Evolutionary conservation across 1,284 basidiomycete genomes (phyloP).

Genomic region (Pholiota adiposa): DNA sequence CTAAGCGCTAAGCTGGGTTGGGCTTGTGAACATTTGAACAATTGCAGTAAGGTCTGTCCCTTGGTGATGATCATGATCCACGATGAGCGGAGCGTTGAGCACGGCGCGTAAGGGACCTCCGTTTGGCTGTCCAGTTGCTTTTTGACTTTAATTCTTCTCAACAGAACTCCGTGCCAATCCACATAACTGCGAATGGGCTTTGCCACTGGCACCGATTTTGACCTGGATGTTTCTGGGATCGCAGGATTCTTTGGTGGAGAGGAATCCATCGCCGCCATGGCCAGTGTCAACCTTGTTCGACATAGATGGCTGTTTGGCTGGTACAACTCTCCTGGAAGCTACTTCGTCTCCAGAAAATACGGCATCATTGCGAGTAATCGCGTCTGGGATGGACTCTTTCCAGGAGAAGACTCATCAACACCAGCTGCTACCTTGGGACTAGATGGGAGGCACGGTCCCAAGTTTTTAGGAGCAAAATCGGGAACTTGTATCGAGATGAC

Average conservation of each 20-base stretch:
- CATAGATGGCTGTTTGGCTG: slow-evolving; percentile 18
- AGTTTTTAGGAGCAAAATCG: slow-evolving; percentile 18
- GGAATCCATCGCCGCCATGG: slow-evolving; percentile 18
- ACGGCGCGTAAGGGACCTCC: no score
- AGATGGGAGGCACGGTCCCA: slow-evolving; percentile 18
- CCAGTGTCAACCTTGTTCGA: slow-evolving; percentile 18
- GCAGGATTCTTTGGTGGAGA: slow-evolving; percentile 23
- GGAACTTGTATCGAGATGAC: slow-evolving; percentile 17
- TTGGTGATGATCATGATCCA: no score
- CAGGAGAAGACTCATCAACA: slow-evolving; percentile 12
- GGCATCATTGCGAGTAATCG: slow-evolving; percentile 4
- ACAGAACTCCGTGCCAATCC: no score
- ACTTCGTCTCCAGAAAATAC: slow-evolving; percentile 19
- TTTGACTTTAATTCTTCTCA: no score
- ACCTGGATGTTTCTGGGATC: slow-evolving; percentile 18
- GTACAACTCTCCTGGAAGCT: slow-evolving; percentile 23
- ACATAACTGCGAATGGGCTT: neutral
- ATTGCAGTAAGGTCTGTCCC: no score
- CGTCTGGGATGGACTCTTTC: slow-evolving; percentile 23
- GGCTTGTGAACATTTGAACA: no score
- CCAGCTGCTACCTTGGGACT: slow-evolving; percentile 17
- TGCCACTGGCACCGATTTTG: slow-evolving; percentile 4
- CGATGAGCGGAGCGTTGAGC: no score
- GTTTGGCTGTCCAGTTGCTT: no score
- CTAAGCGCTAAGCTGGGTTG: no score